A percentile compares a stretch with the other conserved stretches of the same genome.
These are phyloP conservation scores for Torulaspora quercuum DNA, from an alignment of 805 yeast species.

Conservation along the genomic window DNA sequence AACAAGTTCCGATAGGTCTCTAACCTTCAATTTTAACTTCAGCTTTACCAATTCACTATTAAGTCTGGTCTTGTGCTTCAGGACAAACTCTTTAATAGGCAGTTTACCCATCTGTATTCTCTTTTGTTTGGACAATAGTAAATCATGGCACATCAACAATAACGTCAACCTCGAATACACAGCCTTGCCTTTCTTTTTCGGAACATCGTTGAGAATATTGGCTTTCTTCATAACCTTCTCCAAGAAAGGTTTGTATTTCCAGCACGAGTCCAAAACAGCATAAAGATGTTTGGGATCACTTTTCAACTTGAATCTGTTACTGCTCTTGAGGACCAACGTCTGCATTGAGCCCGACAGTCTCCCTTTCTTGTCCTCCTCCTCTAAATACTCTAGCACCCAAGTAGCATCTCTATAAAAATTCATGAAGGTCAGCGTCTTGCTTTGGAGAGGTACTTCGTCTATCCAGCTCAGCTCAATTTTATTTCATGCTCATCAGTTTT, in stretches of 20 bases:
- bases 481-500: constrained; percentile 3
- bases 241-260: constrained; percentile 66
- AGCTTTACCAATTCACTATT: constrained; percentile 78
- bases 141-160: constrained; percentile 72
- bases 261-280: constrained; percentile 77
- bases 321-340: constrained; percentile 48
- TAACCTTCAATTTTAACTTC: constrained; percentile 68
- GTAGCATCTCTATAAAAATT: constrained; percentile 42
- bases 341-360: constrained; percentile 51
- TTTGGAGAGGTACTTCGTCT: no score
- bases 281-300: constrained; percentile 79
- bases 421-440: constrained; percentile 18
- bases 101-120: constrained; percentile 87
- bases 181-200: constrained; percentile 47
- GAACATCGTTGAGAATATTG: constrained; percentile 50
- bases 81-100: constrained; percentile 74
- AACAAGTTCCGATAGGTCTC: constrained; percentile 49
- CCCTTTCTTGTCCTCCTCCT: constrained; percentile 31
- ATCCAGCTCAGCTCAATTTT: background rate
- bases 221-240: constrained; percentile 61
- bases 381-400: constrained; percentile 37
- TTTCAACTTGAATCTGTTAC: constrained; percentile 46
- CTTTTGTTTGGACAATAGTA: constrained; percentile 68
- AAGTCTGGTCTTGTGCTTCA: constrained; percentile 74
- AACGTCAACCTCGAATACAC: constrained; percentile 40